Evolutionary conservation across 768 basidiomycete genomes (phyloP).

Genomic region (Crassisporium funariophilum): DNA sequence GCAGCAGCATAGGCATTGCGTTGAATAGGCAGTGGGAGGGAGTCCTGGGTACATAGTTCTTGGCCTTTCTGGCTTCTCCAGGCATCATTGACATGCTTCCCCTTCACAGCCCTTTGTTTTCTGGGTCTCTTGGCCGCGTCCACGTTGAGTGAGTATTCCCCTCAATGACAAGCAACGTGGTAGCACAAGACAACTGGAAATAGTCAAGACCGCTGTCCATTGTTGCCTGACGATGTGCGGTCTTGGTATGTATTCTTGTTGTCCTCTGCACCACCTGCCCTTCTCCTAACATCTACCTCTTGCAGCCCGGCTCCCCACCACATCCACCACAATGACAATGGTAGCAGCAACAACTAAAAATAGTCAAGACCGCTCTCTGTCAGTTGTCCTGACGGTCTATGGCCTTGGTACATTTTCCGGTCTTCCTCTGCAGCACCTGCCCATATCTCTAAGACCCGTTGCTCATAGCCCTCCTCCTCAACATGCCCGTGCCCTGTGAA

Average conservation of each 20-base stretch:
- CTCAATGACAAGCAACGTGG: too few species aligned
- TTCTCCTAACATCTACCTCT: too few species aligned
- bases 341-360: background rate
- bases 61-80: too few species aligned
- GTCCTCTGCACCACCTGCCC: too few species aligned
- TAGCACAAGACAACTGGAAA: too few species aligned
- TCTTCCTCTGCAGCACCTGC: constrained; percentile 1
- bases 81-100: constrained; percentile 2
- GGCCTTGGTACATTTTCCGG: constrained; percentile 2
- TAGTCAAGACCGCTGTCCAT: too few species aligned
- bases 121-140: constrained; percentile 1
- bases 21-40: too few species aligned
- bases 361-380: constrained; percentile 1
- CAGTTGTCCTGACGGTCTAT: constrained; percentile 1
- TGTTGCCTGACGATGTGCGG: background rate
- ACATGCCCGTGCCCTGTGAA: background rate
- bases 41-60: too few species aligned
- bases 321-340: too few species aligned
- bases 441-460: background rate
- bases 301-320: too few species aligned
- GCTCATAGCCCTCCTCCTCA: constrained; percentile 1
- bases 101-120: background rate
- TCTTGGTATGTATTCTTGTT: too few species aligned
- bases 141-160: background rate
- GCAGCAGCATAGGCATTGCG: too few species aligned